phyloP scores from a whole-genome alignment of 805 yeast species.

The Lachancea quebecensis region DNA sequence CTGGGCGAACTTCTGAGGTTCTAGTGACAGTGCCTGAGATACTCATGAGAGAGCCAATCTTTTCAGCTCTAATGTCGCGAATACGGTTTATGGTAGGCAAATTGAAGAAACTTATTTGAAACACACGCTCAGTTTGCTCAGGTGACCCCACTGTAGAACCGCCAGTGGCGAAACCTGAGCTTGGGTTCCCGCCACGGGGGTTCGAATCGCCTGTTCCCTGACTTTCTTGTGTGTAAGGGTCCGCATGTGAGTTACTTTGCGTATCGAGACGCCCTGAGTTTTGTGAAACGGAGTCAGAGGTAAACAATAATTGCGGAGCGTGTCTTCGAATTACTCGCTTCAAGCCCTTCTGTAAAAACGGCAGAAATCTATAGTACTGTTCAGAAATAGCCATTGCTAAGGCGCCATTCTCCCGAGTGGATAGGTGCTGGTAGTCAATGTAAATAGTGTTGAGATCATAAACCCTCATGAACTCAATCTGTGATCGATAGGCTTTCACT shows the following conservation, averaged over 20 bases:
- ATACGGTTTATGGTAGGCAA: conserved; percentile 76
- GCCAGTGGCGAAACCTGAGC: conserved; percentile 25
- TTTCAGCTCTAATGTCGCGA: conserved; percentile 84
- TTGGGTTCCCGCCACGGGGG: conserved; percentile 19
- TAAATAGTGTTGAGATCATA: conserved; percentile 73
- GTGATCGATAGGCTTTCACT: conserved; percentile 57
- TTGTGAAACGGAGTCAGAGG: conserved; percentile 32
- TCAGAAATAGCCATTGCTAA: conserved; percentile 83
- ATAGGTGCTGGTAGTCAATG: conserved; percentile 76
- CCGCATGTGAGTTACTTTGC: conserved; percentile 5
- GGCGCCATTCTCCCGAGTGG: conserved; percentile 73
- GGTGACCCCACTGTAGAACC: conserved; percentile 33
- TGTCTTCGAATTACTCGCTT: conserved; percentile 62
- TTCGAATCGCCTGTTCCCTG: conserved; percentile 13
- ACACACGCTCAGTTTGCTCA: conserved; percentile 60
- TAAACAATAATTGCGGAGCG: conserved; percentile 63
- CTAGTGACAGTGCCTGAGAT: conserved; percentile 94
- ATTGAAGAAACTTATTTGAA: conserved; percentile 84
- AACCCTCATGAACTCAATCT: conserved; percentile 71
- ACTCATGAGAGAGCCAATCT: conserved; percentile 75
- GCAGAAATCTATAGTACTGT: conserved; percentile 88
- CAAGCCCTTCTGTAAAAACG: conserved; percentile 72
- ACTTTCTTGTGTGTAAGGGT: conserved; percentile 8
- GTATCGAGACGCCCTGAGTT: conserved; percentile 31
- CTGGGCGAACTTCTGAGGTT: conserved; percentile 95